phyloP scores from a whole-genome alignment of 805 yeast species.

The Barnettozyma populi region DNA sequence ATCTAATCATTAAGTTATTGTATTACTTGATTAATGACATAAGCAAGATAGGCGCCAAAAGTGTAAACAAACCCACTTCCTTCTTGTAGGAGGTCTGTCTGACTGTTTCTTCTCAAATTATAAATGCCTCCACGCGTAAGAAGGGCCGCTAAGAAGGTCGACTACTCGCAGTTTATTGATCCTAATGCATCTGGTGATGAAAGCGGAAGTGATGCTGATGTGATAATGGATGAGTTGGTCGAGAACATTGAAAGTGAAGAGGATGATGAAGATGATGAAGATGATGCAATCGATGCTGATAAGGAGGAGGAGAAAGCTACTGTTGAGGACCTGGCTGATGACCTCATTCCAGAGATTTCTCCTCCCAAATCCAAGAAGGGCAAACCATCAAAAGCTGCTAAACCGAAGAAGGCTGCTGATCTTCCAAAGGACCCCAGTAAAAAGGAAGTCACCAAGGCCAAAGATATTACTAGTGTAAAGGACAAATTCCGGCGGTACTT shows the following conservation, averaged over 20 bases:
- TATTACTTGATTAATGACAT: too few relatives aligned
- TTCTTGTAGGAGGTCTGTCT: background rate
- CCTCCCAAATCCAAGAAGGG: background rate
- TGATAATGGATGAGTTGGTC: constrained; percentile 5
- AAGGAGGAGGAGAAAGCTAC: background rate
- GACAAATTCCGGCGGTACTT: constrained; percentile 40
- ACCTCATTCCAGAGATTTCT: constrained; percentile 7
- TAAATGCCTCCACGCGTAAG: constrained; percentile 5
- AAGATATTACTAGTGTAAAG: constrained; percentile 33
- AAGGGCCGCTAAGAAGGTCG: constrained; percentile 7
- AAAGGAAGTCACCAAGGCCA: constrained; percentile 11
- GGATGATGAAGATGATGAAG: constrained; percentile 7
- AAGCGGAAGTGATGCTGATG: constrained; percentile 11
- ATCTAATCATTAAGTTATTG: too few relatives aligned
- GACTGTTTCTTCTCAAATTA: background rate
- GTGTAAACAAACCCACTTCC: background rate
- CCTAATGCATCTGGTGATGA: constrained; percentile 8
- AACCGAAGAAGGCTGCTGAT: background rate
- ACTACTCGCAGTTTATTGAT: constrained; percentile 10
- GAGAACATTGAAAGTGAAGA: constrained; percentile 7
- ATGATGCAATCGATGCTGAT: constrained; percentile 1
- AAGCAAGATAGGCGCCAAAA: background rate
- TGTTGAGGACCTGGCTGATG: constrained; percentile 12
- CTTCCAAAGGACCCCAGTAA: constrained; percentile 8
- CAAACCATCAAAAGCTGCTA: background rate